phyloP scores from a whole-genome alignment of 129 eudicot species.

The carrot (Daucus carota) region DNA sequence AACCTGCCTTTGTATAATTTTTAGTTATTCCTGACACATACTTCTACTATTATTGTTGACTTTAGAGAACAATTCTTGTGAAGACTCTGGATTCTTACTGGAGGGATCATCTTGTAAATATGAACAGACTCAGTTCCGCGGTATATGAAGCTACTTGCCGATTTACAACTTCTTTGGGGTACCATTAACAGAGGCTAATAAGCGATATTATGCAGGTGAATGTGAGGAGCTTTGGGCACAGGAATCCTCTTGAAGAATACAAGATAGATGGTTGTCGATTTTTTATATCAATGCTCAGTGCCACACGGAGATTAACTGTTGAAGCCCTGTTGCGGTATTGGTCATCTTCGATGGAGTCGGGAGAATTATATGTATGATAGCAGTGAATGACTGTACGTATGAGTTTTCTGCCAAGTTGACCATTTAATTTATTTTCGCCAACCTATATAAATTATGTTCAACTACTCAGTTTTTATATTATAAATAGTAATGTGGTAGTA shows the following conservation, averaged over 20 bases:
- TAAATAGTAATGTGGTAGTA: neutral
- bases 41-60: conserved; percentile 5
- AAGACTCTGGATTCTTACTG: conserved; percentile 88
- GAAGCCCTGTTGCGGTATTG: conserved; percentile 76
- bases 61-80: conserved; percentile 78
- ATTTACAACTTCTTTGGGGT: neutral
- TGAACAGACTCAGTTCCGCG: conserved; percentile 94
- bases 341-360: conserved; percentile 83
- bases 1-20: neutral
- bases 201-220: conserved; percentile 49
- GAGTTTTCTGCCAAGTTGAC: neutral
- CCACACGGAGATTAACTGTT: conserved; percentile 70
- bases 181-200: neutral
- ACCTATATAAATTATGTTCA: neutral
- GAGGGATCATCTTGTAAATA: conserved; percentile 98
- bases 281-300: conserved; percentile 93
- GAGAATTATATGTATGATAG: conserved; percentile 33
- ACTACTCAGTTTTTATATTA: neutral
- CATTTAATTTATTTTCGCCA: neutral
- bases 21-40: neutral
- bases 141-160: conserved; percentile 25
- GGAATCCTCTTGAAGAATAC: conserved; percentile 93
- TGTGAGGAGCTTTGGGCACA: conserved; percentile 93
- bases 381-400: neutral
- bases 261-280: conserved; percentile 97